phyloP scores from a whole-genome alignment of 805 yeast genomes.

The Pichia cabralensis region DNA sequence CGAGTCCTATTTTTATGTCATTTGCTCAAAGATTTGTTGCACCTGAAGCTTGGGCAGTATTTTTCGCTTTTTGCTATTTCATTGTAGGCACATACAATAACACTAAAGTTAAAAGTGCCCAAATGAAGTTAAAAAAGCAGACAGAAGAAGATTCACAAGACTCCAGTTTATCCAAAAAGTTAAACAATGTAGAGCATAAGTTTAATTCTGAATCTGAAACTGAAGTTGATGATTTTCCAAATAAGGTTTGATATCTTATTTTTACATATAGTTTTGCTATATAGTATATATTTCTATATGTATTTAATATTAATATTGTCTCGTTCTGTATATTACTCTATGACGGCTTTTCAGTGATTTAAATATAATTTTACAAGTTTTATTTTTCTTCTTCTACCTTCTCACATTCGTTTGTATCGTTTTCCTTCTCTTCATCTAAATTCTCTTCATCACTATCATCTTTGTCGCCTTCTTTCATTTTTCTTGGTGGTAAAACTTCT shows the following conservation, averaged over 20 bases:
- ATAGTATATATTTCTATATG: too few relatives aligned
- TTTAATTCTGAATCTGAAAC: too few relatives aligned
- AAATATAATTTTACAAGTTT: background rate
- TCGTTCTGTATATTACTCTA: too few relatives aligned
- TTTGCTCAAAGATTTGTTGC: constrained; percentile 48
- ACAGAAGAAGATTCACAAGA: background rate
- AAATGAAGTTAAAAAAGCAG: constrained; percentile 3
- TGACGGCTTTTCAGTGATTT: too few relatives aligned
- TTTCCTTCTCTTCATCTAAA: background rate
- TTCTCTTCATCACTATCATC: background rate
- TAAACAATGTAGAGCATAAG: too few relatives aligned
- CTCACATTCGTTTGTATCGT: too few relatives aligned
- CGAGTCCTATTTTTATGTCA: constrained; percentile 40
- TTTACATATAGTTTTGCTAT: too few relatives aligned
- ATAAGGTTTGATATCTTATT: too few relatives aligned
- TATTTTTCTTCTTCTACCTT: background rate
- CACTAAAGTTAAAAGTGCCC: constrained; percentile 33
- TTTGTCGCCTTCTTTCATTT: constrained; percentile 24
- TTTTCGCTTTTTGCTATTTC: constrained; percentile 48
- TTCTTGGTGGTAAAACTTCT: constrained; percentile 76
- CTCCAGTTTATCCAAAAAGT: too few relatives aligned
- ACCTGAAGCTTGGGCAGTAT: constrained; percentile 57
- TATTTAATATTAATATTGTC: too few relatives aligned
- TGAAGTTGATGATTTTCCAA: too few relatives aligned
- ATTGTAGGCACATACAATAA: constrained; percentile 55